Evolutionary conservation across 2,329 filamentous ascomycete genomes (phyloP).

Genomic region (Sporothrix protearum): DNA sequence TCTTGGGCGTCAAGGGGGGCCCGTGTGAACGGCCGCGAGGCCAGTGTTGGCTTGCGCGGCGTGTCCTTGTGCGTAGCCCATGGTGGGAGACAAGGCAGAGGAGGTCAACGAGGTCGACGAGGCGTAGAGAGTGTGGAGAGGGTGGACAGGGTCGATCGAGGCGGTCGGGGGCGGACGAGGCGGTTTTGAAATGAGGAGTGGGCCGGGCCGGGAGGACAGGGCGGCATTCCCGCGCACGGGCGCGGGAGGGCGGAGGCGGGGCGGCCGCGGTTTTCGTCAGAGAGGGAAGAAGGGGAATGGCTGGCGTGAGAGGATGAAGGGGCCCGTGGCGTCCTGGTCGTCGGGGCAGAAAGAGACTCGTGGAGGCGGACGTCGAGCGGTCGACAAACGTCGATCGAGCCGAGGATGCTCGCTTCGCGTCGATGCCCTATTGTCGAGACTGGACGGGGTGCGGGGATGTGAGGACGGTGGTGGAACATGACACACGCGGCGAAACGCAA

Average conservation of each 20-base stretch:
- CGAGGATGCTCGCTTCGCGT: background rate
- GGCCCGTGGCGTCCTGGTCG: too few species aligned
- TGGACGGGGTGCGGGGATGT: slow-evolving; percentile 2
- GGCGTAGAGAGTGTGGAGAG: slow-evolving; percentile 15
- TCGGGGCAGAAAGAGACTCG: background rate
- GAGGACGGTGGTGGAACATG: background rate
- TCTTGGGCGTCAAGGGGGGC: slow-evolving; percentile 55
- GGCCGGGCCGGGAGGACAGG: slow-evolving; percentile 12
- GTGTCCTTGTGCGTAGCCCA: slow-evolving; percentile 40
- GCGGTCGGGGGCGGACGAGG: background rate
- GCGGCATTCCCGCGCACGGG: slow-evolving; percentile 42
- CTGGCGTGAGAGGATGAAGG: too few species aligned
- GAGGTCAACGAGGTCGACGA: too few species aligned
- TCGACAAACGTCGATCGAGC: background rate
- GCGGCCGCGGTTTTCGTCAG: background rate
- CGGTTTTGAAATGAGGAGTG: slow-evolving; percentile 13
- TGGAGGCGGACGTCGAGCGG: background rate
- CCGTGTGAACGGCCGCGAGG: slow-evolving; percentile 53
- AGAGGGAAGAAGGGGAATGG: background rate
- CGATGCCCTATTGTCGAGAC: slow-evolving; percentile 5
- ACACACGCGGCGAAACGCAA: slow-evolving; percentile 17
- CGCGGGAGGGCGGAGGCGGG: slow-evolving; percentile 5
- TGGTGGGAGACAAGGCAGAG: slow-evolving; percentile 33
- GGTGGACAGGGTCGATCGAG: slow-evolving; percentile 17
- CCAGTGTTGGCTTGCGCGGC: slow-evolving; percentile 60